Conservation (phyloP, 305 asterid genomes). For the Fraxinus sp. region DNA sequence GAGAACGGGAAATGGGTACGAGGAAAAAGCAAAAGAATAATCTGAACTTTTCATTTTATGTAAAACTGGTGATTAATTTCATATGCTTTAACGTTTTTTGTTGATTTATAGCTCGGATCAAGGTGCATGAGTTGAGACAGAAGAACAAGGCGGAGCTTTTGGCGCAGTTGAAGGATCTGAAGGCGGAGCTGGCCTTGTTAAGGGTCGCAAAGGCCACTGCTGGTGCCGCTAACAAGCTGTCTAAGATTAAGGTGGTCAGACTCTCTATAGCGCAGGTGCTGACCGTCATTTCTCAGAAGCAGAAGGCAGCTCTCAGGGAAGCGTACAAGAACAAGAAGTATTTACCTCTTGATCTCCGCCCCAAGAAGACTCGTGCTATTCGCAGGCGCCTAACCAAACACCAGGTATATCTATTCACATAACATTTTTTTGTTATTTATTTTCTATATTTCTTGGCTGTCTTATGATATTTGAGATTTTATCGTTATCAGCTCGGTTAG, state of each 20-base stretch:
- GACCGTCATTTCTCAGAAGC: conserved; percentile 57
- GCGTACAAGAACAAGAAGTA: conserved; percentile 57
- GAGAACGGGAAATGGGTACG: conserved; percentile 31
- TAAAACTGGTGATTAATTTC: neutral
- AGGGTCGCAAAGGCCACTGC: conserved; percentile 79
- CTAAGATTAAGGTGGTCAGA: conserved; percentile 62
- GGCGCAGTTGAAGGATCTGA: conserved; percentile 71
- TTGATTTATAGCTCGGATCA: conserved; percentile 49
- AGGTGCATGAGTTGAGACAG: conserved; percentile 76
- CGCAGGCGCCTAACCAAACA: conserved; percentile 58
- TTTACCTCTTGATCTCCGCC: conserved; percentile 59
- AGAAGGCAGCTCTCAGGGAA: conserved; percentile 49
- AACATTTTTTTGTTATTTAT: neutral
- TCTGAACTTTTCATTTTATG: neutral
- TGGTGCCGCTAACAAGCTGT: conserved; percentile 79
- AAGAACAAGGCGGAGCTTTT: conserved; percentile 52
- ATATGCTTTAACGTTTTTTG: neutral
- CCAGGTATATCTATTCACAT: conserved; percentile 31
- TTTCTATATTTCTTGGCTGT: no score
- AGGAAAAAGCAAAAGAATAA: neutral
- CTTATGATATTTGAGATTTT: no score
- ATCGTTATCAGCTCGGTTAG: no score
- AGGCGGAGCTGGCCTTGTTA: conserved; percentile 70
- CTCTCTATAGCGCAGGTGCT: conserved; percentile 57
- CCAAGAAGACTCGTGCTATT: conserved; percentile 59